Evolutionary conservation across 768 basidiomycete species (phyloP).

Genomic region (Coprinellus micaceus): DNA sequence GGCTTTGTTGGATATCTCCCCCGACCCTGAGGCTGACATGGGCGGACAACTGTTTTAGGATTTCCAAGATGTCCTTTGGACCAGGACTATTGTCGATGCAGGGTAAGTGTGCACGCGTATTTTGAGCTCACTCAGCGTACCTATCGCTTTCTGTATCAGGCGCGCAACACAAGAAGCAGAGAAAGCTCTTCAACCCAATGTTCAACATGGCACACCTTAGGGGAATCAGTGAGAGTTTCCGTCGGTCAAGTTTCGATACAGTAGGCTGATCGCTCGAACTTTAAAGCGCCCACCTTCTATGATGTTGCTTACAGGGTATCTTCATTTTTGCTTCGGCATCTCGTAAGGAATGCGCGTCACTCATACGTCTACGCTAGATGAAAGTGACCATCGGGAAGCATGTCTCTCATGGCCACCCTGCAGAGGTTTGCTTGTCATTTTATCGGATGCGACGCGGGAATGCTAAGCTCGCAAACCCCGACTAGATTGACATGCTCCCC

Average conservation of each 20-base stretch:
- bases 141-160: neutral
- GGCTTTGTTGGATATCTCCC: neutral
- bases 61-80: neutral
- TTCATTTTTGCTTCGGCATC: neutral
- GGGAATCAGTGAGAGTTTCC: neutral
- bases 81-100: neutral
- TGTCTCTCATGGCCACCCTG: neutral
- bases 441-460: too few relatives aligned
- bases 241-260: neutral
- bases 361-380: neutral
- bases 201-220: neutral
- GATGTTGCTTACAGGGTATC: neutral
- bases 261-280: too few relatives aligned
- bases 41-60: too few relatives aligned
- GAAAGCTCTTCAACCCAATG: neutral
- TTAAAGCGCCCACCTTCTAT: neutral
- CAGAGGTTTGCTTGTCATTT: neutral
- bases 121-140: neutral
- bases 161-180: neutral
- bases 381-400: neutral
- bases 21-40: too few relatives aligned
- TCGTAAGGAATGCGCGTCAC: neutral
- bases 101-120: neutral
- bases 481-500: neutral
- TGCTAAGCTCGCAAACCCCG: too few relatives aligned